Percentiles rank a stretch among this genome's conserved stretches.
Evolutionary conservation across 805 yeast genomes (phyloP).

Genomic region (Groenewaldozyma salmanticensis): DNA sequence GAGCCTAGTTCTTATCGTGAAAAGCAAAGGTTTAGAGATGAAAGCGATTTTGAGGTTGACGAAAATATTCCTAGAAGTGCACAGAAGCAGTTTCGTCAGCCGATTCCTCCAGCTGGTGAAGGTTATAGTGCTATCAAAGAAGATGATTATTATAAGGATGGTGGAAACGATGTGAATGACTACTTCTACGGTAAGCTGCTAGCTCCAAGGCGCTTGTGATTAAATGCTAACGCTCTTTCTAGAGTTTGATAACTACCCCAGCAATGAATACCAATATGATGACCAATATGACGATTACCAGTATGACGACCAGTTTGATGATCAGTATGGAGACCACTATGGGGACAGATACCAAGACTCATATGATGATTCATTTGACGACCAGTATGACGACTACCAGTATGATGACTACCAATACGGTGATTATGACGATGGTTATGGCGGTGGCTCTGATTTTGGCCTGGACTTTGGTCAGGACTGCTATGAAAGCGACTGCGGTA

Average conservation of each 20-base stretch:
- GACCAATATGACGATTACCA: not conserved
- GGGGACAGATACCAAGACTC: not conserved
- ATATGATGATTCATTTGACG: not conserved
- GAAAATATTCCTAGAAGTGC: not conserved
- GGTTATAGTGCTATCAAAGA: not conserved
- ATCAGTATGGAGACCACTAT: not conserved
- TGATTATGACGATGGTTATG: not conserved
- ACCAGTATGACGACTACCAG: not conserved
- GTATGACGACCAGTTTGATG: not conserved
- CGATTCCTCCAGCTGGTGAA: not conserved
- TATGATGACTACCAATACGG: not conserved
- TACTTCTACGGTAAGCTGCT: not conserved
- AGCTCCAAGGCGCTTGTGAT: not conserved
- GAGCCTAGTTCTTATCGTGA: not conserved
- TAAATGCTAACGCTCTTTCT: not conserved
- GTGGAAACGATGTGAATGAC: constrained; percentile 1
- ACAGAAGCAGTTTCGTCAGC: not conserved
- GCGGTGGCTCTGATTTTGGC: no score
- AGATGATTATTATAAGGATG: not conserved
- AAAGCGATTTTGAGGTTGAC: not conserved
- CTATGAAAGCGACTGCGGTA: no score
- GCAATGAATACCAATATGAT: not conserved
- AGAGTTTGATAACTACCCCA: not conserved
- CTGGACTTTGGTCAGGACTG: no score
- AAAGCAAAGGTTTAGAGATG: not conserved